Evolutionary conservation across 306 rosid species (phyloP), one percentile per base, ranked within the genome.

Genomic region (Citrullus amarus): DNA sequence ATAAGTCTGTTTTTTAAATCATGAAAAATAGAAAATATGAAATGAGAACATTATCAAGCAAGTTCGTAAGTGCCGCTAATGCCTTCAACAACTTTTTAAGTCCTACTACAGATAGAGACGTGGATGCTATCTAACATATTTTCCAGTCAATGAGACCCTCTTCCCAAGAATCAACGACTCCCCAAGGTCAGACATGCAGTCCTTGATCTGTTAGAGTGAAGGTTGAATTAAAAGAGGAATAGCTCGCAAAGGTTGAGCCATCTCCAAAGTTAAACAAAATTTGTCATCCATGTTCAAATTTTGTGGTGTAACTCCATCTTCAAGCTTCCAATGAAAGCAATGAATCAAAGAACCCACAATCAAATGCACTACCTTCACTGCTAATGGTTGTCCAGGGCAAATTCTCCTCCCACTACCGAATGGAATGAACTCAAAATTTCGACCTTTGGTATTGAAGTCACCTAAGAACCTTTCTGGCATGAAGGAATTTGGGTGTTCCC

Each of bases 321-420:
- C 87, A 50, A 85, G 74, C 82, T 76, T 77, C 85, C 88, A 86
- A 76, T 81, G 79, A n/a, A 43, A 43, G 9, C 11, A 68, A 66
- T 84, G 82, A 4, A 88, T 15, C 8, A 85, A 74, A 0, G 87
- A 84, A n/a, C 90, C 90, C 78, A 88, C 62, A 60, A 83, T 80
- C 86, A 84, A 41, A 59, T 81, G 84, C 78, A 86, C 16, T 80
- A 86, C 81, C 43, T 85, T 44, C 58, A 38, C 70, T 0, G 83
- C 90, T 80, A 87, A 65, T 2, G 82, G 84, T 61, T 77, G 68
- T 10, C 90, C 92, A 5, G 46, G 46, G 46, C 90, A 88, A 15
- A 81, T 86, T 72, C 88, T 68, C n/a, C 88, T 53, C 20, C 86
- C 88, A 4, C 81, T 77, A 2, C 88, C 88, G 36, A 88, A 88